phyloP scores from a whole-genome alignment of 2,329 filamentous ascomycete species.

The Stagonosporopsis cucurbitacearum region DNA sequence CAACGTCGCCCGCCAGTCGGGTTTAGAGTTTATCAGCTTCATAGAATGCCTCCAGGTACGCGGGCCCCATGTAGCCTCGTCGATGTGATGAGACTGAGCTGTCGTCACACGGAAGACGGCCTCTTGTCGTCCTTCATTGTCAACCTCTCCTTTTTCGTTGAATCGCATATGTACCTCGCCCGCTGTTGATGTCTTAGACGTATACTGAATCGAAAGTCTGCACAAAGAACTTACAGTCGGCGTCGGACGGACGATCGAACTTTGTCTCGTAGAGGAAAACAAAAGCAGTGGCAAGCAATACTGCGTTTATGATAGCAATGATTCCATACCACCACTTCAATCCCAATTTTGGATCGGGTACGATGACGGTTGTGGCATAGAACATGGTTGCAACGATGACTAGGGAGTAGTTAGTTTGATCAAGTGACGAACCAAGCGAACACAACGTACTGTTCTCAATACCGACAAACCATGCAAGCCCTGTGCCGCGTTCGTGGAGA shows the following conservation, averaged over 20 bases:
- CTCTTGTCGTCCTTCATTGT: not conserved
- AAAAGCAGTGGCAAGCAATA: not conserved
- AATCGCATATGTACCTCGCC: not conserved
- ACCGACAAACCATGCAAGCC: not conserved
- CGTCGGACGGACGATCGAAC: not conserved
- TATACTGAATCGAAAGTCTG: not conserved
- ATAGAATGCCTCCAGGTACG: not conserved
- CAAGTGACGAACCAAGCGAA: too few species aligned
- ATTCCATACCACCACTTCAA: constrained; percentile 1
- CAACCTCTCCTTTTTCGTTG: not conserved
- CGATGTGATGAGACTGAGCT: not conserved
- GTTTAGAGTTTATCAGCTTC: not conserved
- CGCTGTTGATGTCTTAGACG: not conserved
- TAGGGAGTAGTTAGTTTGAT: too few species aligned
- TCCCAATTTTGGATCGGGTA: not conserved
- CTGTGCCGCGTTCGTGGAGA: not conserved
- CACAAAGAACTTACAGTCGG: not conserved
- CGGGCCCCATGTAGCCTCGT: not conserved
- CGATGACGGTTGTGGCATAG: not conserved
- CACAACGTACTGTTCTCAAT: not conserved
- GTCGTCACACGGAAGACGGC: not conserved
- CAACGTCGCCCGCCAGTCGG: not conserved
- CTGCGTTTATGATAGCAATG: not conserved
- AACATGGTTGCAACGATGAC: constrained; percentile 1
- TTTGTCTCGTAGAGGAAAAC: not conserved